These are phyloP conservation scores for Epichloe bromicola DNA, from an alignment of 2,329 filamentous ascomycete genomes.

Conservation along the genomic window DNA sequence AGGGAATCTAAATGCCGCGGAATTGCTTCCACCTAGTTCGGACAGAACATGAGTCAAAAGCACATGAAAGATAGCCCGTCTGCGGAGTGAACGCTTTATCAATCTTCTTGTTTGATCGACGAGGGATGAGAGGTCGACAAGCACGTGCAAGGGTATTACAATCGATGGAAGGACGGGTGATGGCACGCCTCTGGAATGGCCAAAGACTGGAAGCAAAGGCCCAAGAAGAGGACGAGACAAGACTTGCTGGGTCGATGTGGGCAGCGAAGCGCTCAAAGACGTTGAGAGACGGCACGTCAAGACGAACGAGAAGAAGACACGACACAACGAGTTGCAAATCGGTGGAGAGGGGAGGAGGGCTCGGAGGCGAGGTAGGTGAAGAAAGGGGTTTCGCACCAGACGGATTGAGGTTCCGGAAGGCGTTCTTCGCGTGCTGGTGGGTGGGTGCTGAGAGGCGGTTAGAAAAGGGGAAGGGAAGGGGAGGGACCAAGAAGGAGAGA, in stretches of 20 bases:
- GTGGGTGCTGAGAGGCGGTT: conserved; percentile 13
- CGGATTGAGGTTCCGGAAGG: conserved; percentile 6
- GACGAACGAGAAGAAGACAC: conserved; percentile 10
- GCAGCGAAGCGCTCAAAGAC: conserved; percentile 14
- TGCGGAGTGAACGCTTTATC: not conserved
- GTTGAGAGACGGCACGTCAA: conserved; percentile 6
- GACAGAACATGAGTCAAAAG: conserved; percentile 18
- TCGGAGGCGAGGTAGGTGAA: conserved; percentile 15
- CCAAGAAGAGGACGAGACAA: conserved; percentile 9
- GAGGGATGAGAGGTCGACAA: not conserved
- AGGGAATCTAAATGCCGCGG: conserved; percentile 20
- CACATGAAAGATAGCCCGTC: not conserved
- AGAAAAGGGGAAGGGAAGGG: conserved; percentile 13
- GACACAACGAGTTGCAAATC: conserved; percentile 5
- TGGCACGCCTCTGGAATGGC: conserved; percentile 14
- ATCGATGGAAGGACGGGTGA: conserved; percentile 11
- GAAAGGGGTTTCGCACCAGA: conserved; percentile 18
- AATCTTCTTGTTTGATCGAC: not conserved
- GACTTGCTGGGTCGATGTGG: conserved; percentile 13
- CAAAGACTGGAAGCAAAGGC: conserved; percentile 7
- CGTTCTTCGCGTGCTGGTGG: conserved; percentile 11
- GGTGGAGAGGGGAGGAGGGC: conserved; percentile 5
- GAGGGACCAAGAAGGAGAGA: conserved; percentile 13
- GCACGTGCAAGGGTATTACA: conserved; percentile 15
- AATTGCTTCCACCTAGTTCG: conserved; percentile 14